Percentiles rank a stretch among this genome's conserved stretches.
Evolutionary conservation across 1,284 basidiomycete genomes (phyloP).

Genomic region (Earliella scabrosa): DNA sequence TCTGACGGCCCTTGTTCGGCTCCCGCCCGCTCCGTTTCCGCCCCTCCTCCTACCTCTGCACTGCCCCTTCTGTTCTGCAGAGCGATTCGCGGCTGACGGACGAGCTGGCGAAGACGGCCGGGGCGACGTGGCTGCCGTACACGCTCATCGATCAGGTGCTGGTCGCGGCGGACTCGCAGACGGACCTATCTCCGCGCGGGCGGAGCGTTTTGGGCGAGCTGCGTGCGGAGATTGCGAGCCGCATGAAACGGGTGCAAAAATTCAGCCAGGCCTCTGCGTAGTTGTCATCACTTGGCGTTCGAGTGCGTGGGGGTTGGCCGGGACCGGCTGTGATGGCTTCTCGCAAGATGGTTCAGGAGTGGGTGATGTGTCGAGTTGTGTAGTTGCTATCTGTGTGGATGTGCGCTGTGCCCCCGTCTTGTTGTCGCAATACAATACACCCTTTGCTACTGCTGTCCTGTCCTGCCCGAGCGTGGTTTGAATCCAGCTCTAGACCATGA

Average conservation of each 20-base stretch:
- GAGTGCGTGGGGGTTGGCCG: too few species aligned
- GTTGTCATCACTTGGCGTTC: too few species aligned
- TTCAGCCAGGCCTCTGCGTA: conserved; percentile 39
- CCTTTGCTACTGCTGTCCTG: neutral
- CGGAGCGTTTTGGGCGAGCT: conserved; percentile 50
- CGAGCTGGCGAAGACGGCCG: conserved; percentile 58
- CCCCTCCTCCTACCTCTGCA: too few species aligned
- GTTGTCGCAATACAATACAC: neutral
- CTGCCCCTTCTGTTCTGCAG: too few species aligned
- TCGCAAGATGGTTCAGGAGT: too few species aligned
- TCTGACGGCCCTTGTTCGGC: conserved; percentile 8
- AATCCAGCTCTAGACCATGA: too few species aligned
- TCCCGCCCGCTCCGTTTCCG: too few species aligned
- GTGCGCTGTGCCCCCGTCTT: neutral
- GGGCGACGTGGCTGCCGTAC: conserved; percentile 81
- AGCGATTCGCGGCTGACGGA: conserved; percentile 61
- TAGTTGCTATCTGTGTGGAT: neutral
- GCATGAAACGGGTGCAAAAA: conserved; percentile 69
- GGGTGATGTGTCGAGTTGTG: neutral
- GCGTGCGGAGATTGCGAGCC: conserved; percentile 59
- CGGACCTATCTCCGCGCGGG: conserved; percentile 49
- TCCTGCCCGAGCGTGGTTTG: too few species aligned
- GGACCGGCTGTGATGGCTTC: neutral
- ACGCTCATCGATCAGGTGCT: conserved; percentile 87
- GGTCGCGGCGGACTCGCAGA: conserved; percentile 61